phyloP scores from a whole-genome alignment of 305 asterid species.

The Solanum aculeatissimum region DNA sequence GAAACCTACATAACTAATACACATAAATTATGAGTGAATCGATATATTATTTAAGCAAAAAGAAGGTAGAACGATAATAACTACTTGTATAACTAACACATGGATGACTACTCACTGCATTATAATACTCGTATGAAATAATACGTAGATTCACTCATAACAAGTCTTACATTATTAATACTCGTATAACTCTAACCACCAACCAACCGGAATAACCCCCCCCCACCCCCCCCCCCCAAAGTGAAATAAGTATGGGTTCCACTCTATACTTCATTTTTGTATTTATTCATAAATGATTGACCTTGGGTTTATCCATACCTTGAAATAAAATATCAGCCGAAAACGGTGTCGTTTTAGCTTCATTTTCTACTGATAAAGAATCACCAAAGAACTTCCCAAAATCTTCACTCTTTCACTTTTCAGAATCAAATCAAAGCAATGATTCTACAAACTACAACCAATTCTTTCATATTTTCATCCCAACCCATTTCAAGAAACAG shows the following conservation, averaged over 20 bases:
- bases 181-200: neutral
- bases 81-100: too few species aligned
- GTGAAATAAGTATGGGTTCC: neutral
- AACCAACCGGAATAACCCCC: too few species aligned
- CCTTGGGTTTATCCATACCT: neutral
- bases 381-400: neutral
- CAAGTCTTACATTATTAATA: too few species aligned
- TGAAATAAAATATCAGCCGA: neutral
- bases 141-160: too few species aligned
- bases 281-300: neutral
- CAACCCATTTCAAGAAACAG: slow-evolving; percentile 1
- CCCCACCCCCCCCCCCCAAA: too few species aligned
- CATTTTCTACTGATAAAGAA: neutral
- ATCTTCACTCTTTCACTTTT: neutral
- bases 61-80: too few species aligned
- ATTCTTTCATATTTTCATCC: slow-evolving; percentile 13
- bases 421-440: slow-evolving; percentile 16
- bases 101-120: too few species aligned
- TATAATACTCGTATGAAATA: too few species aligned
- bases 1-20: too few species aligned
- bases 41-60: too few species aligned
- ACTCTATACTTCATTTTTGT: neutral
- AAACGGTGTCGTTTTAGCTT: neutral
- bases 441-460: slow-evolving; percentile 40
- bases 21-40: too few species aligned